These are phyloP conservation scores for Russula vinacea DNA, from an alignment of 768 basidiomycete genomes.

Conservation along the genomic window DNA sequence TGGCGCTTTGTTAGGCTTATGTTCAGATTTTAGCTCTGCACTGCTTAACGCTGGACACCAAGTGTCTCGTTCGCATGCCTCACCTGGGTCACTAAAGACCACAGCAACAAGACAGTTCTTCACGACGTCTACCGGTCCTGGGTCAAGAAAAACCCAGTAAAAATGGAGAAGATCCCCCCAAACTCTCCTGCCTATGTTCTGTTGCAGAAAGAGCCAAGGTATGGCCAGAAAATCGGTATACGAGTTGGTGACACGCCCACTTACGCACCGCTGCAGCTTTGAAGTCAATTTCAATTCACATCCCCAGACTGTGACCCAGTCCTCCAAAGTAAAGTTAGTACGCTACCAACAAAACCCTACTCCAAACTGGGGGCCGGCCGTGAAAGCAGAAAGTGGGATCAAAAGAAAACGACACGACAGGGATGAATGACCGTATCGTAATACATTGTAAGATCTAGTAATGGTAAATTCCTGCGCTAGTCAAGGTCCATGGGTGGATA, in stretches of 20 bases:
- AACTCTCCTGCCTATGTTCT: constrained; percentile 68
- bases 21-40: constrained; percentile 59
- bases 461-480: constrained; percentile 19
- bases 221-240: not conserved
- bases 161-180: constrained; percentile 74
- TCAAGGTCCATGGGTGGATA: constrained; percentile 2
- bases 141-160: constrained; percentile 78
- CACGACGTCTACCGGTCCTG: constrained; percentile 85
- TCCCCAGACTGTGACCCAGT: constrained; percentile 56
- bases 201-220: constrained; percentile 69
- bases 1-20: constrained; percentile 6
- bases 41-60: constrained; percentile 80
- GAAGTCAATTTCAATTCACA: constrained; percentile 77
- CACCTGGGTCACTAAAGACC: constrained; percentile 88
- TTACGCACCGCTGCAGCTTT: constrained; percentile 39
- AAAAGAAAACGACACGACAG: constrained; percentile 44
- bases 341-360: constrained; percentile 89
- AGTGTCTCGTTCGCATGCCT: constrained; percentile 89
- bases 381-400: constrained; percentile 49
- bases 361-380: constrained; percentile 90
- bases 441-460: constrained; percentile 26
- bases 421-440: constrained; percentile 30
- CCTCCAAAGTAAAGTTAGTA: constrained; percentile 71
- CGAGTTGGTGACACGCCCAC: not conserved
- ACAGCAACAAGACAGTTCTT: constrained; percentile 66